A percentile compares a stretch with the other conserved stretches of the same genome.
phyloP scores from a whole-genome alignment of 768 basidiomycete genomes.

The Tylopilus felleus region DNA sequence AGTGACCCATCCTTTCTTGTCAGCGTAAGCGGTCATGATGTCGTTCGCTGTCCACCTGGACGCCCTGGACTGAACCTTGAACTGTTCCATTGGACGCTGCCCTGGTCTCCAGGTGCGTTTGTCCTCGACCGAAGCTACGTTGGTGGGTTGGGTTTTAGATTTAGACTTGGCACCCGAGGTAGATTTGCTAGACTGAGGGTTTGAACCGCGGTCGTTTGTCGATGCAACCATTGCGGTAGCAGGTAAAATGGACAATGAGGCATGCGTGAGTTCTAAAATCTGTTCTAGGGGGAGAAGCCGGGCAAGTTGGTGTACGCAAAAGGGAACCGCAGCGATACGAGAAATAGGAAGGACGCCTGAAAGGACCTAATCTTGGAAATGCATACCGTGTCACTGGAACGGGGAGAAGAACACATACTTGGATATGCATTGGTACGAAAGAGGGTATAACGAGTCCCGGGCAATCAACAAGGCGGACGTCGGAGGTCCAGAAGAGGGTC shows the following conservation, averaged over 20 bases:
- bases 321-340: conserved; percentile 76
- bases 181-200: neutral
- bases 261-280: conserved; percentile 58
- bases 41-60: conserved; percentile 81
- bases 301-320: conserved; percentile 72
- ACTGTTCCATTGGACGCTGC: conserved; percentile 21
- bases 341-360: conserved; percentile 75
- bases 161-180: neutral
- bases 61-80: conserved; percentile 10
- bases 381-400: neutral
- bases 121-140: conserved; percentile 38
- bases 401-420: conserved; percentile 40
- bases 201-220: neutral
- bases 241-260: conserved; percentile 30
- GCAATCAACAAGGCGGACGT: conserved; percentile 90
- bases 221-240: neutral
- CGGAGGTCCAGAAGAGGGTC: conserved; percentile 84
- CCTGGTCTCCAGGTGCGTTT: conserved; percentile 80
- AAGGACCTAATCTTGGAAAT: conserved; percentile 47
- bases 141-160: neutral
- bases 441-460: conserved; percentile 93
- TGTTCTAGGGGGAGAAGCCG: conserved; percentile 74
- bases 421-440: conserved; percentile 76
- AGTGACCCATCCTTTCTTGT: conserved; percentile 79
- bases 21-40: conserved; percentile 74